These are phyloP conservation scores for Ophiosphaerella herpotricha DNA, from an alignment of 2,329 filamentous ascomycete species.

Conservation along the genomic window DNA sequence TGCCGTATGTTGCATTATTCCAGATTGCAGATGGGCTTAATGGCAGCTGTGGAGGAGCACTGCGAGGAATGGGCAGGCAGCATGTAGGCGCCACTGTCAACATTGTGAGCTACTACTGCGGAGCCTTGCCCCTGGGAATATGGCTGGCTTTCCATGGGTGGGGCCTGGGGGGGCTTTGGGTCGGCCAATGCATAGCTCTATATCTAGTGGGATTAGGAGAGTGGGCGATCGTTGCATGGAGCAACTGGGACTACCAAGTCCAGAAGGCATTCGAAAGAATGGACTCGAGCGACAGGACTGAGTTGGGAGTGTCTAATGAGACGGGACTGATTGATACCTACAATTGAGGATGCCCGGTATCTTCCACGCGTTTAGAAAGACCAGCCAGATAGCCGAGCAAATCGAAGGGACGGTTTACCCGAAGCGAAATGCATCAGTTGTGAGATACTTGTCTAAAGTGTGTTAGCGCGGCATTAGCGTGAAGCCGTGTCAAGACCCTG, in stretches of 20 bases:
- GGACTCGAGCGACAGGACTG: constrained; percentile 57
- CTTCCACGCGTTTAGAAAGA: too few relatives aligned
- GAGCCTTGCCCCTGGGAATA: constrained; percentile 79
- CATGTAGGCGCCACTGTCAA: constrained; percentile 85
- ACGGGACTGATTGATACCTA: constrained; percentile 17
- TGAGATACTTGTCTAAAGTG: constrained; percentile 22
- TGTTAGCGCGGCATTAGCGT: constrained; percentile 24
- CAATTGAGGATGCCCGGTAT: constrained; percentile 8
- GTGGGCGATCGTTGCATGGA: constrained; percentile 78
- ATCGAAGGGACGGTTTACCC: constrained; percentile 29
- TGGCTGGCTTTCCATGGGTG: constrained; percentile 85
- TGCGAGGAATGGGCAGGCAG: constrained; percentile 84
- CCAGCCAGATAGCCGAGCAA: constrained; percentile 17
- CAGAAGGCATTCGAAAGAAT: constrained; percentile 71
- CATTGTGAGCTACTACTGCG: constrained; percentile 80
- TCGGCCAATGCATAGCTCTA: constrained; percentile 73
- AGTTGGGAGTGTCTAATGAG: constrained; percentile 40
- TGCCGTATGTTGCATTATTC: constrained; percentile 86
- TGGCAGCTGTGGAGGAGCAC: constrained; percentile 78
- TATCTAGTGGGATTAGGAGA: constrained; percentile 79
- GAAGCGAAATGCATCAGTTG: constrained; percentile 23
- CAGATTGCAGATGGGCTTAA: constrained; percentile 90
- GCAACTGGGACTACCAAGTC: constrained; percentile 77
- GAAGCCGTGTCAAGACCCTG: constrained; percentile 24
- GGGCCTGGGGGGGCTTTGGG: constrained; percentile 80